Conservation (phyloP, 495 filamentous ascomycete genomes). For the Oidiodendron maius region DNA sequence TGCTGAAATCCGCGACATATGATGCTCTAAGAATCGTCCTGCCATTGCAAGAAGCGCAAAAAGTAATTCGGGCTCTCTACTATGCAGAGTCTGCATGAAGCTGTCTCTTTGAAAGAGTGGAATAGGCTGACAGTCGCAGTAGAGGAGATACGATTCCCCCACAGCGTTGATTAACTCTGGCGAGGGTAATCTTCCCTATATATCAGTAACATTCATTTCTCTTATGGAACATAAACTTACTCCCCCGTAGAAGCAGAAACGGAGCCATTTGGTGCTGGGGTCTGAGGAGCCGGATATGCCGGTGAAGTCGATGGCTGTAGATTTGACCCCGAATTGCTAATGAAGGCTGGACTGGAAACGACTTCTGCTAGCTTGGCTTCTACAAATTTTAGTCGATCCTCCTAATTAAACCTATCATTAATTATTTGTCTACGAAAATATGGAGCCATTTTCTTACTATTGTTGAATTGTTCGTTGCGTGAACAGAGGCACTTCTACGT, state of each 20-base stretch:
- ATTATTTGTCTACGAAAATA: neutral
- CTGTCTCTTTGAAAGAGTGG: neutral
- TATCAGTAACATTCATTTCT: too few relatives aligned
- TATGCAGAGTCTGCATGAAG: neutral
- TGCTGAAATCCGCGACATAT: too few relatives aligned
- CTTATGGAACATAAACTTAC: too few relatives aligned
- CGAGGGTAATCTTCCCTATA: too few relatives aligned
- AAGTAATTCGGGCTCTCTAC: neutral
- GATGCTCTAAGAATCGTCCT: neutral
- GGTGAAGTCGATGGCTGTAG: too few relatives aligned
- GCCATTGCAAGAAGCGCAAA: neutral
- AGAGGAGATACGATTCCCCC: neutral
- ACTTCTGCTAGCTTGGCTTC: slow-evolving; percentile 36
- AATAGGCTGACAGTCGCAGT: neutral
- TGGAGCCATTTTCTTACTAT: neutral
- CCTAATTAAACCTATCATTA: slow-evolving; percentile 23
- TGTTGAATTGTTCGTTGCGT: neutral
- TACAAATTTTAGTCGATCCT: slow-evolving; percentile 33
- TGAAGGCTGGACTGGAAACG: too few relatives aligned
- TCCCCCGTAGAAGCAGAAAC: too few relatives aligned
- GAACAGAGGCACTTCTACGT: too few relatives aligned
- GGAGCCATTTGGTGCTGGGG: too few relatives aligned
- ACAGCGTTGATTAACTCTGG: neutral
- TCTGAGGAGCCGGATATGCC: too few relatives aligned
- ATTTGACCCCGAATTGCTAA: too few relatives aligned